Percentiles rank a stretch among this genome's conserved stretches.
These are phyloP conservation scores for Fusarium sp. DNA, from an alignment of 2,329 filamentous ascomycete species.

Conservation along the genomic window DNA sequence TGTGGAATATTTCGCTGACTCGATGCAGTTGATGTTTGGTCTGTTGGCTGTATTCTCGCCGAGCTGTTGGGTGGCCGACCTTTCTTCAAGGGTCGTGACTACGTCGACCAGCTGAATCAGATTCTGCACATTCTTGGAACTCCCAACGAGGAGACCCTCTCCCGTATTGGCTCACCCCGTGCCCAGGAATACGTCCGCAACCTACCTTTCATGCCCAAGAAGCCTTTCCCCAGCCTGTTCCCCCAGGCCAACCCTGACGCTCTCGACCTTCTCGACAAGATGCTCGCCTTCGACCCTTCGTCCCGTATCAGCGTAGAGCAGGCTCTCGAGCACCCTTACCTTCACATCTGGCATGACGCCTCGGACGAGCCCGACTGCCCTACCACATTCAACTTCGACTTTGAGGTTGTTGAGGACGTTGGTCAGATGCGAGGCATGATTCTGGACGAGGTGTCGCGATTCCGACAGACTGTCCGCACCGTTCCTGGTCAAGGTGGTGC, in stretches of 20 bases:
- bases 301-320: constrained; percentile 94
- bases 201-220: constrained; percentile 94
- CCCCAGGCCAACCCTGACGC: constrained; percentile 96
- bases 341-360: constrained; percentile 98
- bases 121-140: constrained; percentile 98
- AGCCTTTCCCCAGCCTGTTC: constrained; percentile 90
- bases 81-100: constrained; percentile 99
- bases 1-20: constrained; percentile 25
- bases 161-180: constrained; percentile 92
- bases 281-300: constrained; percentile 97
- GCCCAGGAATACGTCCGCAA: constrained; percentile 99
- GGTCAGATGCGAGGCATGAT: constrained; percentile 98
- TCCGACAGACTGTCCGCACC: constrained; percentile 76
- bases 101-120: constrained; percentile 99
- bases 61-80: constrained; percentile 95
- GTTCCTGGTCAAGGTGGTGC: constrained; percentile 59
- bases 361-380: constrained; percentile 96
- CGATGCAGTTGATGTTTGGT: constrained; percentile 96
- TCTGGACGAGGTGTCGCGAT: constrained; percentile 90
- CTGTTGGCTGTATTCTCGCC: constrained; percentile 96
- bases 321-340: constrained; percentile 95
- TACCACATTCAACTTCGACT: constrained; percentile 96
- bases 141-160: constrained; percentile 93
- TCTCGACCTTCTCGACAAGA: constrained; percentile 93
- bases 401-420: constrained; percentile 97